These are phyloP conservation scores for Helichrysum umbraculigerum DNA, from an alignment of 129 eudicot species.

Conservation along the genomic window DNA sequence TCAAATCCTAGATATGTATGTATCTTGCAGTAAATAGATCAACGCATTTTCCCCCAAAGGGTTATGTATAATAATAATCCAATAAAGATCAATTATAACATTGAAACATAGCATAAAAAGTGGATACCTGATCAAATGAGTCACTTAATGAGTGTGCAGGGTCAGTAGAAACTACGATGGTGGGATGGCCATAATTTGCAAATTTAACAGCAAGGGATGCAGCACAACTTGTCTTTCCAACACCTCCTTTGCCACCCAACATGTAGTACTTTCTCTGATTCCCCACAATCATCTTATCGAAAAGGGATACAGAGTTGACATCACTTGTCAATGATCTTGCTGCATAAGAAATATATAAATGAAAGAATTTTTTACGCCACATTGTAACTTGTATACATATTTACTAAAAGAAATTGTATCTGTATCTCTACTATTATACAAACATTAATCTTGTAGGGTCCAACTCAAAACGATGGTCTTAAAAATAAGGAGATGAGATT, in stretches of 20 bases:
- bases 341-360: conserved; percentile 30
- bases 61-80: conserved; percentile 16
- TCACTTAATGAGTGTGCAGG: conserved; percentile 91
- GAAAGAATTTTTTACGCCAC: neutral
- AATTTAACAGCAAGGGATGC: conserved; percentile 87
- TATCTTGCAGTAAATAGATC: conserved; percentile 28
- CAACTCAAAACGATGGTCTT: no score
- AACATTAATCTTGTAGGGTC: neutral
- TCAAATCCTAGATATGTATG: conserved; percentile 53
- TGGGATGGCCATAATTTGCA: conserved; percentile 72
- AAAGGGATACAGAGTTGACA: conserved; percentile 38
- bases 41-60: conserved; percentile 15
- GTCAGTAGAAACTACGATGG: conserved; percentile 74
- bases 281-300: conserved; percentile 56
- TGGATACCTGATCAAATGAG: conserved; percentile 72
- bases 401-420: neutral
- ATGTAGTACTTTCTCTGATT: conserved; percentile 61
- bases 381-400: neutral
- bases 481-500: no score
- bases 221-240: conserved; percentile 84
- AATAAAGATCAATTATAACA: neutral
- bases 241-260: conserved; percentile 91
- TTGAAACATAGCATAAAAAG: neutral
- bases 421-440: neutral
- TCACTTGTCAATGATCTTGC: conserved; percentile 51